These are phyloP conservation scores for Schrenkiella parvula DNA, from an alignment of 345 rosid species.

Conservation along the genomic window DNA sequence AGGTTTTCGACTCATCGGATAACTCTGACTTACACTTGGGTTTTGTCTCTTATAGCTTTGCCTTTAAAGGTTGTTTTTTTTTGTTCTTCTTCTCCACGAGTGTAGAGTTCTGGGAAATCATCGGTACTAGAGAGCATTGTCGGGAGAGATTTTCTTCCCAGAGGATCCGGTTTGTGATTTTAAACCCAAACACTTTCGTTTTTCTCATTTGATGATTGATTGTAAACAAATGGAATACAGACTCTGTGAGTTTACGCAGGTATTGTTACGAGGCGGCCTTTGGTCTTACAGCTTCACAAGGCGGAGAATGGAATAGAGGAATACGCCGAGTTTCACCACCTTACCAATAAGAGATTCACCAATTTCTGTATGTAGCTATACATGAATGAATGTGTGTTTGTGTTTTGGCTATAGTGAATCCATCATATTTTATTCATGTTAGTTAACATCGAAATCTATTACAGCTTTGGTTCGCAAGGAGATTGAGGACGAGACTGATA, in stretches of 20 bases:
- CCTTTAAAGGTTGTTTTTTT: slow-evolving; percentile 1
- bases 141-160: slow-evolving; percentile 91
- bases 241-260: slow-evolving; percentile 35
- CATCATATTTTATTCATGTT: background rate
- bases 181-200: background rate
- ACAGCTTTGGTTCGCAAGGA: slow-evolving; percentile 75
- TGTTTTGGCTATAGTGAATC: background rate
- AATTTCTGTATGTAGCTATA: slow-evolving; percentile 50
- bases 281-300: slow-evolving; percentile 81
- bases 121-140: slow-evolving; percentile 94
- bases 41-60: background rate
- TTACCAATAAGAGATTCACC: slow-evolving; percentile 54
- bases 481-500: slow-evolving; percentile 90
- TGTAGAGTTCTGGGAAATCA: slow-evolving; percentile 95
- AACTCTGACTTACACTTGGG: background rate
- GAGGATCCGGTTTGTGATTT: slow-evolving; percentile 75
- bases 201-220: background rate
- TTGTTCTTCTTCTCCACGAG: background rate
- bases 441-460: background rate
- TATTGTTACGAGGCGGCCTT: slow-evolving; percentile 84
- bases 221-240: too few relatives aligned
- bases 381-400: background rate
- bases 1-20: slow-evolving; percentile 34
- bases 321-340: slow-evolving; percentile 80
- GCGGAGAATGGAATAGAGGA: slow-evolving; percentile 58